Evolutionary conservation across 73 alveolate species (phyloP).

Genomic region (Effrenium voratum): DNA sequence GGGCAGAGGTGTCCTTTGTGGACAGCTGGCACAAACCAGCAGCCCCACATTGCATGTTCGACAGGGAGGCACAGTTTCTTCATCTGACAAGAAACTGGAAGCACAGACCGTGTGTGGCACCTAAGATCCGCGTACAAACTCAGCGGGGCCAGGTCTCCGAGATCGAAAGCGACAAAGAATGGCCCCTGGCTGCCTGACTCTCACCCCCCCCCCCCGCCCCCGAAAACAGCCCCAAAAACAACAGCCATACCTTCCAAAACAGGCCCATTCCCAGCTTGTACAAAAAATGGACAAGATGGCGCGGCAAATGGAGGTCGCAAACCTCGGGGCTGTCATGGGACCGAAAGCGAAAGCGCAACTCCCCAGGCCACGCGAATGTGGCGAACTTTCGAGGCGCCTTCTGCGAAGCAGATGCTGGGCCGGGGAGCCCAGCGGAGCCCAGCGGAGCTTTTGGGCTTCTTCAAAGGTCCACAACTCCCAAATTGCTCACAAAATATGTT

Average conservation of each 20-base stretch:
- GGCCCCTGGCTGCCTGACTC: no score
- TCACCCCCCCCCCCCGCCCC: background rate
- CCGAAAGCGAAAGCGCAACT: background rate
- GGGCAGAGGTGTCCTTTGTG: no score
- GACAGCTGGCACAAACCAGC: no score
- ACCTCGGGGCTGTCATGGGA: background rate
- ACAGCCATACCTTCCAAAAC: background rate
- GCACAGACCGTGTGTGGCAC: no score
- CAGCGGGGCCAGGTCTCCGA: no score
- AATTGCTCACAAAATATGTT: background rate
- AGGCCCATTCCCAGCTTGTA: background rate
- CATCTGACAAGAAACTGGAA: no score
- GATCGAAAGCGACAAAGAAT: no score
- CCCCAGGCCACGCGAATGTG: background rate
- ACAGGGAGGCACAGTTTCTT: no score
- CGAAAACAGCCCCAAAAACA: background rate
- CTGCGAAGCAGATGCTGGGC: background rate
- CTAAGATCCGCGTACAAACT: no score
- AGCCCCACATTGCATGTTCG: no score
- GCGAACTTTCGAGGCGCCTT: background rate
- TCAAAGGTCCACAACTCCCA: background rate
- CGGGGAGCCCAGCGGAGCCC: background rate
- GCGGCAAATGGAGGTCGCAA: background rate
- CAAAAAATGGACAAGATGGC: background rate
- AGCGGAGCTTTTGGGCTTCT: no score